These are phyloP conservation scores for Kazachstania kunashirensis DNA, from an alignment of 805 yeast species.

Conservation along the genomic window DNA sequence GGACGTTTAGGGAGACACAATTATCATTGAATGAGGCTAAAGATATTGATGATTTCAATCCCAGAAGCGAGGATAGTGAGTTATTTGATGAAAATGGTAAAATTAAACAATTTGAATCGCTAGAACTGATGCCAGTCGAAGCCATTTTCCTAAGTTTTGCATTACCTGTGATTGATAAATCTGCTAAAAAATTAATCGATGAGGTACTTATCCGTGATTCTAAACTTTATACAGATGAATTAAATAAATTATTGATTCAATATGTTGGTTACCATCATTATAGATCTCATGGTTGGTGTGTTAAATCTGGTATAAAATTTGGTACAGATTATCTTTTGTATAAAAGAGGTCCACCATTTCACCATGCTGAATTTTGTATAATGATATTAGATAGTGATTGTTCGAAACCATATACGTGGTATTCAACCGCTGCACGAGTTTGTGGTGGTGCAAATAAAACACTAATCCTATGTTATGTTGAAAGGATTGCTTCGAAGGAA, in stretches of 20 bases:
- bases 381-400: conserved; percentile 23
- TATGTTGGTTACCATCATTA: conserved; percentile 80
- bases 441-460: conserved; percentile 80
- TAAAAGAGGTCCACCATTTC: conserved; percentile 88
- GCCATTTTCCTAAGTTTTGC: conserved; percentile 58
- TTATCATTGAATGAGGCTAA: conserved; percentile 1
- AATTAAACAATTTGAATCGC: conserved; percentile 21
- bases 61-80: conserved; percentile 31
- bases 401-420: conserved; percentile 45
- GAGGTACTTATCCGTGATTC: neutral
- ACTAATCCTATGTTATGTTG: conserved; percentile 59
- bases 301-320: conserved; percentile 81
- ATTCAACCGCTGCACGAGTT: conserved; percentile 65
- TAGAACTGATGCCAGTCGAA: conserved; percentile 72
- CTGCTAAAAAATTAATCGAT: conserved; percentile 8
- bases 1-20: conserved; percentile 27
- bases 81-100: conserved; percentile 26
- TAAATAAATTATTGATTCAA: conserved; percentile 38
- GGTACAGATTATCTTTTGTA: conserved; percentile 81
- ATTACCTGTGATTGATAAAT: conserved; percentile 38
- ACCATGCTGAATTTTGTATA: conserved; percentile 83
- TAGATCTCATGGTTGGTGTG: conserved; percentile 90
- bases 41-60: too few species aligned
- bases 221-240: conserved; percentile 10
- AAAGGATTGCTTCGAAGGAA: conserved; percentile 36